Conservation (phyloP, 371 early-diverging fungal genomes). For the Mucor plumbeus region DNA sequence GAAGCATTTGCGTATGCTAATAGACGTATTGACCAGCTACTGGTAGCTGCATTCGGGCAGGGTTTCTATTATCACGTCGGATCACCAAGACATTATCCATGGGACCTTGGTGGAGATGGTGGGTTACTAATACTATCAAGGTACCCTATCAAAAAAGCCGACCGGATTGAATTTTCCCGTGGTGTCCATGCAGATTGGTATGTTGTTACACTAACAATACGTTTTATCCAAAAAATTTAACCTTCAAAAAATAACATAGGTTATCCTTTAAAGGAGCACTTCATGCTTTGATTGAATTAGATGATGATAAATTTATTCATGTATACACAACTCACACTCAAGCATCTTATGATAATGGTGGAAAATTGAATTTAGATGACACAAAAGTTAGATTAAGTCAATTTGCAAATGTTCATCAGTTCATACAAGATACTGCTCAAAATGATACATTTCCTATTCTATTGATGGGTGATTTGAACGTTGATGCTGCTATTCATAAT, state of each 20-base stretch:
- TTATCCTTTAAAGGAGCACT: conserved; percentile 78
- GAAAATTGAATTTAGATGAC: conserved; percentile 52
- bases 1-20: conserved; percentile 83
- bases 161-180: conserved; percentile 64
- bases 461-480: conserved; percentile 78
- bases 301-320: conserved; percentile 57
- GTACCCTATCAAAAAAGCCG: conserved; percentile 67
- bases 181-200: conserved; percentile 77
- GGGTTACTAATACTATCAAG: conserved; percentile 79
- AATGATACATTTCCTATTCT: conserved; percentile 55
- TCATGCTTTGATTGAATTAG: conserved; percentile 70
- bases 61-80: conserved; percentile 69
- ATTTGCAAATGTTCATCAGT: conserved; percentile 63
- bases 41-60: conserved; percentile 62
- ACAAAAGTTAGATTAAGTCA: conserved; percentile 64
- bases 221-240: background rate
- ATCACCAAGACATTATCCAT: conserved; percentile 61
- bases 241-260: conserved; percentile 31
- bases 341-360: conserved; percentile 63
- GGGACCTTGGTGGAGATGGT: conserved; percentile 76
- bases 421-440: conserved; percentile 55
- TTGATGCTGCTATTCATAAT: conserved; percentile 66
- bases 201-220: conserved; percentile 2
- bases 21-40: conserved; percentile 57
- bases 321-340: conserved; percentile 87